Evolutionary conservation across 176 grass and related monocot genomes (phyloP), one percentile per base, ranked within the genome.

Genomic region (Carex parvula): DNA sequence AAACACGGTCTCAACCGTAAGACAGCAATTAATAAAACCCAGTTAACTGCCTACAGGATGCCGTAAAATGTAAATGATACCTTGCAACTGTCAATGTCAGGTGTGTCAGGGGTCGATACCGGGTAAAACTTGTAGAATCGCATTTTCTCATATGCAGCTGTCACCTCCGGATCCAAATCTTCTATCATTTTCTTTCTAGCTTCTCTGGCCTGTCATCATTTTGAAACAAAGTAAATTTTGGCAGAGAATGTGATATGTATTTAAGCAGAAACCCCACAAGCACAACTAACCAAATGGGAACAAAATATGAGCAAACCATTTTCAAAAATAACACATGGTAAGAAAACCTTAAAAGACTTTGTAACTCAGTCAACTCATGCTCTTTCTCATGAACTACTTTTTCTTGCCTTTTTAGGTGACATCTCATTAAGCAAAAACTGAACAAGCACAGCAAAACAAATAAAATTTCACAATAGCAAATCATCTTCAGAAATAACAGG

Each of bases 81-180:
- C 91, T 98, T 93, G 70, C 94, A 92, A 32, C 79, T 61, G 83
- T 60, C 89, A 18, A 93, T 90, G 62, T 98, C 92, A 81, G 95
- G 95, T 70, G 89, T 91, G 18, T 93, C 91, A 0, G 84, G 17
- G 60, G 89, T 91, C 65, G 89, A 81, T 39, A 93, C 84, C 20
- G 95, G 95, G 54, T 98, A 98, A 59, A 98, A 94, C 67, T 98
- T 98, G 67, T 98, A 98, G 53, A 98, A 91, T 52, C 70, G 79
- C 64, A 98, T 94, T 21, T 88, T 94, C 54, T 94, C 86, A 79
- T 89, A 86, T 70, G 92, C 95, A 26, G 83, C 84, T 89, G 82
- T 94, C 37, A 81, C 87, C 60, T 91, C 73, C 1, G 95, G 92
- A 85, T 94, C 85, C 92, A 98, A 90, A 37, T 91, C 89, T 58